Base-by-base conservation (phyloP, 257 asterid genomes). In the Scutellaria barbata region DNA sequence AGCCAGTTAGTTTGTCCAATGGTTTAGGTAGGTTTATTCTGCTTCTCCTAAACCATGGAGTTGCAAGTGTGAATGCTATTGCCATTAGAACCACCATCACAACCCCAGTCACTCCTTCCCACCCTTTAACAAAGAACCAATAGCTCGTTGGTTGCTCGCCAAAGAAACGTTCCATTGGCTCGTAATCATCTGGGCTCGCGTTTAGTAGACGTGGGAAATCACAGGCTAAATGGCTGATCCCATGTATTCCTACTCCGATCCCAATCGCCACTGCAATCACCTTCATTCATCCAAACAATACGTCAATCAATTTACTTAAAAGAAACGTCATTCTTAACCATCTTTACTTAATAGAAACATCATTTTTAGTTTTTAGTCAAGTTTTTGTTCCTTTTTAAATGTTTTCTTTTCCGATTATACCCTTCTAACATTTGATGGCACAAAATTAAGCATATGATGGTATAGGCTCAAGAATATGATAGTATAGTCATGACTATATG, bases 81-180 rank as follows among this genome's bases (percentile, higher is more conserved):
- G 89, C 86, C 98, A 94, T 90, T 14, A 94, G 65, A 0, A 87
- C 88, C 74, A 90, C 97, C 96, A 94, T 94, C 61, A 86, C 57
- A 11, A 94, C 68, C 65, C 98, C 98, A 0, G 92, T 90, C 63
- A 90, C 88, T 8, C 98, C 98, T 74, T 87, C 98, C 84, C 94
- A 89, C 5, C 89, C 87, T 75, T 75, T 82, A 7, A 93, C 76
- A 55, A 89, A 93, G 22, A 35, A 57, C 96, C 97, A 90, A 20
- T 91, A 93, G 82, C 86, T 89, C 16, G 72, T 13, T 0, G 97
- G 88, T 42, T 93, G 97, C 0, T 82, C 81, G 8, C 98, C 97
- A 2, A 93, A 93, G 79, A 35, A 93, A 0, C 10, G 48, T 71
- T 59, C 71, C 92, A 93, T 76, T 2, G 87, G 85, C 79, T 78